Evolutionary conservation across 208 protist genomes (phyloP).

Genomic region (Trypanosoma platydactyli): DNA sequence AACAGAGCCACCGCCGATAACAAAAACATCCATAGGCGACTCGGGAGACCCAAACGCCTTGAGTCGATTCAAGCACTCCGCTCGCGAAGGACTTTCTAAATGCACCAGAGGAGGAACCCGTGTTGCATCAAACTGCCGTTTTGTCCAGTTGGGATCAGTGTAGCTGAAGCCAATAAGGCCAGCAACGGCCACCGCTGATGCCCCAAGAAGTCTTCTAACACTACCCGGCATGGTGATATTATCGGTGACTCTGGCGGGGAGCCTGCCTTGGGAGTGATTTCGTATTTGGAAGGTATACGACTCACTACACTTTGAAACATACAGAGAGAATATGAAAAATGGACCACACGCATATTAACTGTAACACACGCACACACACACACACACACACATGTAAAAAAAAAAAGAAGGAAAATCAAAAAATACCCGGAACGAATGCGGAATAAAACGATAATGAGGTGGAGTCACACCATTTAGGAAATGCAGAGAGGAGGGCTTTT

Average conservation of each 20-base stretch:
- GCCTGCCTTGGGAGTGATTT: no score
- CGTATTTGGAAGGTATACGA: no score
- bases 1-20: conserved; percentile 96
- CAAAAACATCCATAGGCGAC: conserved; percentile 90
- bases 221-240: conserved; percentile 29
- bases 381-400: not conserved
- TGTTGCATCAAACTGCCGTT: conserved; percentile 54
- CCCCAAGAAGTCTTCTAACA: conserved; percentile 46
- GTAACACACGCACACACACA: no score
- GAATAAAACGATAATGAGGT: not conserved
- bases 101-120: conserved; percentile 46
- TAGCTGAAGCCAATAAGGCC: conserved; percentile 71
- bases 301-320: not conserved
- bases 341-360: not conserved
- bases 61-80: conserved; percentile 55
- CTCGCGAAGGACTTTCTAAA: conserved; percentile 48
- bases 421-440: not conserved
- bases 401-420: conserved; percentile 9
- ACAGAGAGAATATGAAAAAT: conserved; percentile 23
- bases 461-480: not conserved
- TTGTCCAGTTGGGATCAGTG: conserved; percentile 80
- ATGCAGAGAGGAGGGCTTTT: not conserved
- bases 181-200: conserved; percentile 40
- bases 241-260: no score
- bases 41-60: conserved; percentile 41